Conservation (phyloP, 176 grass and related monocot genomes). For the Dendrocalamus sinicus region DNA sequence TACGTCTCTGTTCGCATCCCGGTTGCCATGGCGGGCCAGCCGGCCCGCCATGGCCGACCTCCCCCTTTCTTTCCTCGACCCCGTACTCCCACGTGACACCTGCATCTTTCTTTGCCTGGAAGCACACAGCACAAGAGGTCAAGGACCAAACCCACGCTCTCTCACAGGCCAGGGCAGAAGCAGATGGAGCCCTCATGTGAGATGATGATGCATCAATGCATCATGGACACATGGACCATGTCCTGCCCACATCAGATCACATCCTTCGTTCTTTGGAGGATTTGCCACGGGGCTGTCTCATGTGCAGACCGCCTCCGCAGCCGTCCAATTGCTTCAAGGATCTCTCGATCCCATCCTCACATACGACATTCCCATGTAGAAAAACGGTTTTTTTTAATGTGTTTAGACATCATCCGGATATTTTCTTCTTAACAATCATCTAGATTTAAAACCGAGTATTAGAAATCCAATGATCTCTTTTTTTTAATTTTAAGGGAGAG, state of each 20-base stretch:
- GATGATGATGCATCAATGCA: not conserved
- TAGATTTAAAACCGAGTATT: too few species aligned
- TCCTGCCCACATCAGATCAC: not conserved
- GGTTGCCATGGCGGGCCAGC: not conserved
- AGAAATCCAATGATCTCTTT: too few species aligned
- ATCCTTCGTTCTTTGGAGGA: not conserved
- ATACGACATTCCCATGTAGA: not conserved
- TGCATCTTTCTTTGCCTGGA: conserved; percentile 23
- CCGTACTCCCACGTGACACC: conserved; percentile 46
- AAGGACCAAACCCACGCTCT: not conserved
- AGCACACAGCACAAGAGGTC: not conserved
- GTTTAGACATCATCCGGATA: too few species aligned
- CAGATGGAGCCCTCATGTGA: conserved; percentile 33
- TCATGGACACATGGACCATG: conserved; percentile 3
- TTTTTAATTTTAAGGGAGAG: too few species aligned
- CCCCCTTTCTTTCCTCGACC: not conserved
- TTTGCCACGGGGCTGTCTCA: not conserved
- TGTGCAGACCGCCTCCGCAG: not conserved
- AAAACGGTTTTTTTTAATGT: too few species aligned
- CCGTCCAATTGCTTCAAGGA: not conserved
- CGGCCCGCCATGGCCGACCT: not conserved
- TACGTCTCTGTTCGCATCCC: conserved; percentile 9
- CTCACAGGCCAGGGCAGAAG: not conserved
- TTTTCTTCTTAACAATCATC: not conserved
- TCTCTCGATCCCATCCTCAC: not conserved